Evolutionary conservation across 164 flowering plant species (phyloP).

Genomic region (Euptelea pleiosperma): DNA sequence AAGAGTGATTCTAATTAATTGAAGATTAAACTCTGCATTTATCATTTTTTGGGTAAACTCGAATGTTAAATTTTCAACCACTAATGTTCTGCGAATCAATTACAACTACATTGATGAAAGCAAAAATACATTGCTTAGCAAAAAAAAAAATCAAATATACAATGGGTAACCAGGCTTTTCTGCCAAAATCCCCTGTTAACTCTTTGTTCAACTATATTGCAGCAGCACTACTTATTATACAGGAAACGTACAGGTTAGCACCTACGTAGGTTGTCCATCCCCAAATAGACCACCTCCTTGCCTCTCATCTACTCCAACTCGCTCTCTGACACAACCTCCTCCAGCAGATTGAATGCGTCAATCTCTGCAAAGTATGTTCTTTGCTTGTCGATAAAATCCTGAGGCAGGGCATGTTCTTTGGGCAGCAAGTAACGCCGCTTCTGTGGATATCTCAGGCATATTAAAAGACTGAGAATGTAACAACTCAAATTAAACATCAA

Average conservation of each 20-base stretch:
- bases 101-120: no score
- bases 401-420: constrained; percentile 20
- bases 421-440: constrained; percentile 19
- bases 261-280: no score
- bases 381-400: constrained; percentile 54
- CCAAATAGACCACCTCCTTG: not conserved
- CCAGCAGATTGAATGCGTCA: constrained; percentile 62
- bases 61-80: no score
- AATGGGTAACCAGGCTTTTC: not conserved
- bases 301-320: constrained; percentile 32
- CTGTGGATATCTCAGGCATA: constrained; percentile 27
- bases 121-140: no score
- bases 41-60: no score
- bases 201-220: not conserved
- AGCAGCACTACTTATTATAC: constrained; percentile 2
- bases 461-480: not conserved
- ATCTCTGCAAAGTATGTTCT: constrained; percentile 57
- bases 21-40: no score
- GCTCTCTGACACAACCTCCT: constrained; percentile 45
- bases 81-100: no score
- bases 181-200: not conserved
- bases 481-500: not conserved
- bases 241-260: no score
- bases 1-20: no score
- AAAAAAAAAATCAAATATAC: no score